Base-by-base conservation (phyloP, 257 asterid genomes). In the Scutellaria baicalensis region DNA sequence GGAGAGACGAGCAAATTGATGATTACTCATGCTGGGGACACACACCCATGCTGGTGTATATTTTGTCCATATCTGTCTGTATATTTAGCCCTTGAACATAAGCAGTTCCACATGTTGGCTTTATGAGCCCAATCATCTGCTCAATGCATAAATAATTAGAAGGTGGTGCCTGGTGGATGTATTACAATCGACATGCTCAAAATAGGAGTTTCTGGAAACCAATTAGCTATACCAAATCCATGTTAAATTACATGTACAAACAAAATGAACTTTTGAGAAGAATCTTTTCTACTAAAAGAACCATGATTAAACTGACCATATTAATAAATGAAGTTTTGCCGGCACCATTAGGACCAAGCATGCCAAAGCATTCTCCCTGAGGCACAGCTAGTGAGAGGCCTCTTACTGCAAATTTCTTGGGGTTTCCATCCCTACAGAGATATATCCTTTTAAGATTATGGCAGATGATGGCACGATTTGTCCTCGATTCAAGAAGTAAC, bases 321-420 rank as follows among this genome's bases (percentile, higher is more conserved):
- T 82, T 93, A 71, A 93, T 93, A 64, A 91, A 93, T 35, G 99
- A 87, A 36, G 97, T 93, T 88, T 93, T 93, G 52, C 99, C 99
- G 5, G 99, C 99, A 79, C 99, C 99, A 68, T 89, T 93, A 47
- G 97, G 99, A 48, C 99, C 99, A 58, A 93, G 96, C 97, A 91
- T 91, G 68, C 97, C 99, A 73, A 93, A 93, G 81, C 99, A 93
- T 84, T 93, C 97, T 48, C 96, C 96, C 52, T 81, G 93, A 8
- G 96, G 91, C 81, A 93, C 80, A 78, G 97, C 96, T 74, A 93
- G 96, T 13, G 99, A 93, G 56, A 93, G 77, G 55, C 79, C 93
- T 80, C 96, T 84, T 59, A 93, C 99, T 9, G 99, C 99, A 67
- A 82, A 77, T 76, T 93, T 93, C 78, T 84, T 90, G 0, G 96